A percentile compares a stretch with the other conserved stretches of the same genome.
Evolutionary conservation across 208 protist genomes (phyloP).

Genomic region (Trypanosoma theileri): DNA sequence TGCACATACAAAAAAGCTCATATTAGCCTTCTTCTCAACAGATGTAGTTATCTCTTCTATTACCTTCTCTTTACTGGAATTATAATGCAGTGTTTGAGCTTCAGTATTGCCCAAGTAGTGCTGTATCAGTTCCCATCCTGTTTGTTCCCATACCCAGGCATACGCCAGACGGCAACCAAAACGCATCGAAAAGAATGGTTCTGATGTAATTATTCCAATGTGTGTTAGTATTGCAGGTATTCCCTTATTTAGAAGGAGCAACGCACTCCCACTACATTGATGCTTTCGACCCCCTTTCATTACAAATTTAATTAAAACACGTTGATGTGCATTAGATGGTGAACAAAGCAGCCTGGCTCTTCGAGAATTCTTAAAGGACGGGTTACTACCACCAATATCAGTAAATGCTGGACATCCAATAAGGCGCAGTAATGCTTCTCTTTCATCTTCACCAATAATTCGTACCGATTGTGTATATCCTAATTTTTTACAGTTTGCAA

Average conservation of each 20-base stretch:
- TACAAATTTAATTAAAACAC: conserved; percentile 40
- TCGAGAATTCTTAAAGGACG: neutral
- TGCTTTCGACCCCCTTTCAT: conserved; percentile 18
- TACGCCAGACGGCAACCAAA: conserved; percentile 56
- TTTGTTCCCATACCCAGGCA: conserved; percentile 48
- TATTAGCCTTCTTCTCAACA: neutral
- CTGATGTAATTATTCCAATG: conserved; percentile 50
- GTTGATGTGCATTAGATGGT: conserved; percentile 38
- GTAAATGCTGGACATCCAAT: conserved; percentile 47
- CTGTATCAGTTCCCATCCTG: conserved; percentile 15
- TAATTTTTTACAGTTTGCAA: conserved; percentile 4
- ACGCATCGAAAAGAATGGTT: conserved; percentile 63
- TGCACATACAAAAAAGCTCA: conserved; percentile 16
- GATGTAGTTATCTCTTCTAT: neutral
- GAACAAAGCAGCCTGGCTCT: conserved; percentile 24
- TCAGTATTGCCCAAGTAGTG: neutral
- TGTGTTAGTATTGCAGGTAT: conserved; percentile 24
- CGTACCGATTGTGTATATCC: conserved; percentile 29
- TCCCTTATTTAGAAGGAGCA: conserved; percentile 28
- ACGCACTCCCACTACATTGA: conserved; percentile 28
- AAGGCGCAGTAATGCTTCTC: conserved; percentile 45
- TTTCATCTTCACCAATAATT: conserved; percentile 46
- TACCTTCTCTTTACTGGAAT: neutral
- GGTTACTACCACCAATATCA: conserved; percentile 30
- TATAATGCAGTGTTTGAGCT: neutral